Conservation (phyloP, 345 rosid species). For the Eucalyptus albens region DNA sequence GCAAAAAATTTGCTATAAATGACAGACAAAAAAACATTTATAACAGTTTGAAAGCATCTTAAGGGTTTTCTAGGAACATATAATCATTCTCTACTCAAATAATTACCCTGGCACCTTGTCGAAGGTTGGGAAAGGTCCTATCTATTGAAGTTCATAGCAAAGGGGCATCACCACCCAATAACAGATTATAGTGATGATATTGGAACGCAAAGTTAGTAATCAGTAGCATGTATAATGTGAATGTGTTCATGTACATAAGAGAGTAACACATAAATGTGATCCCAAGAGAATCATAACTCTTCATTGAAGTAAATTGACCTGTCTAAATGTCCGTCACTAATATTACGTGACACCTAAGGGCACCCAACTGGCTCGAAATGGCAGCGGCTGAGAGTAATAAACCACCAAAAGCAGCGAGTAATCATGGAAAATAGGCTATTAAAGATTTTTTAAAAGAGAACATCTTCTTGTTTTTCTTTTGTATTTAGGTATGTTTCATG, state of each 20-base stretch:
- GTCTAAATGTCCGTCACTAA: not conserved
- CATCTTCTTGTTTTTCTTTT: not conserved
- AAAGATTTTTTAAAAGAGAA: not conserved
- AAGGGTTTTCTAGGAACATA: not conserved
- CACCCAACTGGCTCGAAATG: not conserved
- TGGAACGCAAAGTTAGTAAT: not conserved
- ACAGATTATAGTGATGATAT: not conserved
- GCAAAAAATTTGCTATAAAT: not conserved
- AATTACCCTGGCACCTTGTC: not conserved
- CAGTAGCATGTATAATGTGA: not conserved
- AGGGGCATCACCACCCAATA: not conserved
- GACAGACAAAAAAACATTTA: not conserved
- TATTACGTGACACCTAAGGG: not conserved
- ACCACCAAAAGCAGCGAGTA: not conserved
- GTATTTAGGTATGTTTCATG: not conserved
- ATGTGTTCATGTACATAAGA: not conserved
- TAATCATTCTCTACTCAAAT: not conserved
- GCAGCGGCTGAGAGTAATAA: not conserved
- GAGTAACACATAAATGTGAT: not conserved
- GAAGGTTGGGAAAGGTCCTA: not conserved
- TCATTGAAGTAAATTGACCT: not conserved
- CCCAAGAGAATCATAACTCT: not conserved
- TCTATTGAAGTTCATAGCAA: not conserved
- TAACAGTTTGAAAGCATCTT: not conserved
- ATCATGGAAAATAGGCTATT: not conserved